Evolutionary conservation across 805 yeast genomes (phyloP).

Genomic region (Candida alai): DNA sequence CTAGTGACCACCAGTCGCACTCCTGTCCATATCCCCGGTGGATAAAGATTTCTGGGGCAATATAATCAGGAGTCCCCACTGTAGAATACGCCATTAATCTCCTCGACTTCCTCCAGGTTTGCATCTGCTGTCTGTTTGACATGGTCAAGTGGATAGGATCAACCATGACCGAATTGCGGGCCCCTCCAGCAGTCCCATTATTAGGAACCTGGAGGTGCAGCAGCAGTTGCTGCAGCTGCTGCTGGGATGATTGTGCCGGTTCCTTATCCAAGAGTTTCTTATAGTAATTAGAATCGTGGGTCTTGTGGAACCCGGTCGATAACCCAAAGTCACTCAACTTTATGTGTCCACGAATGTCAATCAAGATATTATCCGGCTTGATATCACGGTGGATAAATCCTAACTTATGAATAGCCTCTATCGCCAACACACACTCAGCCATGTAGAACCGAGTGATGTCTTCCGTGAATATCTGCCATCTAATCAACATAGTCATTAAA

Average conservation of each 20-base stretch:
- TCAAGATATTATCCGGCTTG: conserved; percentile 92
- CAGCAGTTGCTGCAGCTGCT: conserved; percentile 23
- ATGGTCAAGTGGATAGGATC: conserved; percentile 94
- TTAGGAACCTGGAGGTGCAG: too few relatives aligned
- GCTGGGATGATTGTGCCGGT: conserved; percentile 30
- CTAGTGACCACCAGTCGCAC: conserved; percentile 97
- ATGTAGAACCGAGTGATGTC: conserved; percentile 90
- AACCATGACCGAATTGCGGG: conserved; percentile 78
- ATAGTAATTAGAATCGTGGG: conserved; percentile 87
- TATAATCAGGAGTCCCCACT: conserved; percentile 94
- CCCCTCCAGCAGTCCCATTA: conserved; percentile 25
- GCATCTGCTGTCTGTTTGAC: conserved; percentile 92
- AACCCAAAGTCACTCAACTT: conserved; percentile 74
- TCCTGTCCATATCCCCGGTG: conserved; percentile 96
- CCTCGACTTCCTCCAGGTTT: conserved; percentile 92
- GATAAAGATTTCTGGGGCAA: conserved; percentile 90
- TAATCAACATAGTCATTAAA: conserved; percentile 90
- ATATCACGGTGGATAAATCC: conserved; percentile 97
- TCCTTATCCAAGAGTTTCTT: conserved; percentile 71
- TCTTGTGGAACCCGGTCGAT: conserved; percentile 88
- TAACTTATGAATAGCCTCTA: conserved; percentile 87
- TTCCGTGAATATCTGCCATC: conserved; percentile 91
- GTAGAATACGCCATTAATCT: conserved; percentile 94
- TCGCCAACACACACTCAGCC: conserved; percentile 95
- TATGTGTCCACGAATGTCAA: conserved; percentile 73